A percentile compares a stretch with the other conserved stretches of the same genome.
Conservation (phyloP, 2,329 filamentous ascomycete genomes). For the Fonsecaea pugnacius region DNA sequence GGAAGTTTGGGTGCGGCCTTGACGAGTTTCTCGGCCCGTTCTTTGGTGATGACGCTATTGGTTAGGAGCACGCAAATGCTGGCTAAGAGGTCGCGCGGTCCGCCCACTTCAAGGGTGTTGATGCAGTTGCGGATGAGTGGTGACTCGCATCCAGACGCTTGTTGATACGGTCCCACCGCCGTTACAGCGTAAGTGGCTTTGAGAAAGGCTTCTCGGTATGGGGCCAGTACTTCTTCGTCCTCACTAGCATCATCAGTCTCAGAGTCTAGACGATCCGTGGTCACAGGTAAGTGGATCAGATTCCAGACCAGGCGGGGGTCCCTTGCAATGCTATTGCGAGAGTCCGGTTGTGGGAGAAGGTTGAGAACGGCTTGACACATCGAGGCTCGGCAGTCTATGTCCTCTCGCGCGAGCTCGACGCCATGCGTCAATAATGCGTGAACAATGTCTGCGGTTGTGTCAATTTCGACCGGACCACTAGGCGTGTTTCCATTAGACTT, state of each 20-base stretch:
- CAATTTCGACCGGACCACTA: conserved; percentile 13
- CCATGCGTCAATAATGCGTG: conserved; percentile 24
- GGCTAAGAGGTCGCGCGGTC: neutral
- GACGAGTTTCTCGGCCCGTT: conserved; percentile 21
- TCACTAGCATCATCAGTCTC: conserved; percentile 26
- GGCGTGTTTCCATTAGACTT: conserved; percentile 5
- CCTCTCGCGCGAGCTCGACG: conserved; percentile 14
- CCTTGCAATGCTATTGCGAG: conserved; percentile 17
- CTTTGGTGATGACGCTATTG: conserved; percentile 28
- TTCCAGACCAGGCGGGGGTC: conserved; percentile 22
- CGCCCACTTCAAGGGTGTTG: conserved; percentile 6
- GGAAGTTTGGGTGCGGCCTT: conserved; percentile 13
- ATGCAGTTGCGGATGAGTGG: conserved; percentile 21
- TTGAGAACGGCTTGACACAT: conserved; percentile 32
- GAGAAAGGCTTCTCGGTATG: conserved; percentile 31
- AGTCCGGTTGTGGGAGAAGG: conserved; percentile 25
- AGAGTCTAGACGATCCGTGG: conserved; percentile 2
- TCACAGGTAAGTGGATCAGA: conserved; percentile 26
- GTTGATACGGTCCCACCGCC: conserved; percentile 23
- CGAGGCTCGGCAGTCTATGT: conserved; percentile 22
- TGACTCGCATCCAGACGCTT: conserved; percentile 12
- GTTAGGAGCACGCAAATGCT: conserved; percentile 28
- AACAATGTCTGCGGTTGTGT: conserved; percentile 20
- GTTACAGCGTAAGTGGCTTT: conserved; percentile 33
- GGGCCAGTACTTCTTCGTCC: conserved; percentile 16